phyloP scores from a whole-genome alignment of 2,329 filamentous ascomycete genomes.

The Hymenoscyphus fraxineus region DNA sequence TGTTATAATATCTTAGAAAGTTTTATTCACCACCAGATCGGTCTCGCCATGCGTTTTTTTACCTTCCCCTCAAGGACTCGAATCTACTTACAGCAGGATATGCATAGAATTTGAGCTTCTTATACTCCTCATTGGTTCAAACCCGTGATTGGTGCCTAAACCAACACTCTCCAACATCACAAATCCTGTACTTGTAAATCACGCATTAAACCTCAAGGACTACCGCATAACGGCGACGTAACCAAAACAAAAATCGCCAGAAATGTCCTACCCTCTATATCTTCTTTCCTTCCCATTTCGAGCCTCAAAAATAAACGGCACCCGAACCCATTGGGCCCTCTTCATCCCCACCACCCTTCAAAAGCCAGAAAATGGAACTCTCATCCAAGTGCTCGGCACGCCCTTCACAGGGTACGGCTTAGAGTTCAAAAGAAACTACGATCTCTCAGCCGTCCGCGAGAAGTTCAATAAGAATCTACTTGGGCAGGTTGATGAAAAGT shows the following conservation, averaged over 20 bases:
- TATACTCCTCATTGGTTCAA: neutral
- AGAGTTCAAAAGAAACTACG: neutral
- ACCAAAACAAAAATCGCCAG: neutral
- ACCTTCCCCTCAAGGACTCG: too few species aligned
- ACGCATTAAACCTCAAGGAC: neutral
- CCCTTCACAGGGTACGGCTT: neutral
- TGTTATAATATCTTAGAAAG: too few species aligned
- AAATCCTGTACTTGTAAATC: too few species aligned
- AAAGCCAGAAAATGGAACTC: neutral
- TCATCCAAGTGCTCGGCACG: neutral
- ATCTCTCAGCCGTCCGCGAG: neutral
- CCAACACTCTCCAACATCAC: neutral
- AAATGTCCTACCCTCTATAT: neutral
- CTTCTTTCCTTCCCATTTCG: constrained; percentile 9
- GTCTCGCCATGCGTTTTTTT: too few species aligned
- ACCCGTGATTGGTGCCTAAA: neutral
- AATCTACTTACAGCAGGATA: too few species aligned
- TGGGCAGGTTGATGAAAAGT: neutral
- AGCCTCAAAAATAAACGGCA: constrained; percentile 10
- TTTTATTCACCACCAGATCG: too few species aligned
- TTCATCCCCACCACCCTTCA: constrained; percentile 4
- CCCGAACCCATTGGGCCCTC: constrained; percentile 10
- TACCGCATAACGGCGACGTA: too few species aligned
- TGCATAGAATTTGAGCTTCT: neutral
- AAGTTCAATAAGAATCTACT: neutral